Evolutionary conservation across 208 protist species (phyloP).

Genomic region (Leishmania guyanensis): DNA sequence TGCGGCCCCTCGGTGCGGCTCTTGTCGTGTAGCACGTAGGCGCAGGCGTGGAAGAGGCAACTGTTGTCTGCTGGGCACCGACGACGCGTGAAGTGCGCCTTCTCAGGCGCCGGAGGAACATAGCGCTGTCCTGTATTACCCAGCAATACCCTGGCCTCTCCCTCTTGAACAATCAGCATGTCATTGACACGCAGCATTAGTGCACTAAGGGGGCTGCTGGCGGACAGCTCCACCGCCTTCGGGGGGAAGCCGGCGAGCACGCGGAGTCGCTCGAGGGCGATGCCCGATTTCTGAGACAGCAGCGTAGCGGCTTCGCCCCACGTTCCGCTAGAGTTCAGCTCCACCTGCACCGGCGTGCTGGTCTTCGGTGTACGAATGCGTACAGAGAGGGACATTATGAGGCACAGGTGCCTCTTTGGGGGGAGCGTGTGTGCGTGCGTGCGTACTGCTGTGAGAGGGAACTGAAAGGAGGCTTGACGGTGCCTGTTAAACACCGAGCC

Average conservation of each 20-base stretch:
- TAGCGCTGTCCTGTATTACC: constrained; percentile 71
- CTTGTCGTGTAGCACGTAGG: constrained; percentile 91
- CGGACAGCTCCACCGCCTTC: constrained; percentile 50
- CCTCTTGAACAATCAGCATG: constrained; percentile 82
- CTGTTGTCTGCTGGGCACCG: constrained; percentile 93
- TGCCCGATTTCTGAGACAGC: constrained; percentile 29
- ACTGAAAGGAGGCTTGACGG: background rate
- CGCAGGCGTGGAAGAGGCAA: constrained; percentile 94
- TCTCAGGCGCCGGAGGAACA: constrained; percentile 72
- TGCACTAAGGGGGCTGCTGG: constrained; percentile 32
- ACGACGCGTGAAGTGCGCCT: constrained; percentile 85
- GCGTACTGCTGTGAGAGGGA: background rate
- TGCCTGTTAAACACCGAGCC: background rate
- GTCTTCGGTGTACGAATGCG: constrained; percentile 70
- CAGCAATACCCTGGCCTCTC: constrained; percentile 59
- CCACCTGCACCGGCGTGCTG: constrained; percentile 39
- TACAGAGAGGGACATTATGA: constrained; percentile 45
- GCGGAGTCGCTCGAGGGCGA: constrained; percentile 42
- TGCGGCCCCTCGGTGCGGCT: constrained; percentile 64
- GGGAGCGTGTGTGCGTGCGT: too few relatives aligned
- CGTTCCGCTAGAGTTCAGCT: constrained; percentile 36
- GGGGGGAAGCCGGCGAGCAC: constrained; percentile 84
- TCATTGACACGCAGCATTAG: constrained; percentile 57
- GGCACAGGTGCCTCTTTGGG: background rate
- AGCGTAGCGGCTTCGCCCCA: constrained; percentile 27